Evolutionary conservation across 192 early-diverging fungal genomes (phyloP).

Genomic region (Coemansia sp.): DNA sequence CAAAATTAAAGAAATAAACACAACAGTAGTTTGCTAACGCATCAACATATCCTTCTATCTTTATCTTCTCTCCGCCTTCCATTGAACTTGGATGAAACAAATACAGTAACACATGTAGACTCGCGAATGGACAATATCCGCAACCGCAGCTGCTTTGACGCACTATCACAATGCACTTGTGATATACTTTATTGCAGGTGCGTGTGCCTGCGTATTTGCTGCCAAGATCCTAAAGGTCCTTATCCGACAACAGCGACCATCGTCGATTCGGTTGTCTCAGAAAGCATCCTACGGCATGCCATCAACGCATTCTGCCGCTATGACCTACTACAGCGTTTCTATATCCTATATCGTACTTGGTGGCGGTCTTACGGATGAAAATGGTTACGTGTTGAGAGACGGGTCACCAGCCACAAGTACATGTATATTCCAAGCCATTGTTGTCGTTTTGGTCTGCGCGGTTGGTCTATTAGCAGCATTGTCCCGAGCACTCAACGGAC

Average conservation of each 20-base stretch:
- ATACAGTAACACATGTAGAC: constrained; percentile 16
- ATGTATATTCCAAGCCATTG: background rate
- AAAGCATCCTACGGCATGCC: constrained; percentile 45
- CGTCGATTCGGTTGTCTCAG: background rate
- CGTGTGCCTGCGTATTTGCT: constrained; percentile 12
- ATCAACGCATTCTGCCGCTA: constrained; percentile 40
- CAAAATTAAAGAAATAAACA: background rate
- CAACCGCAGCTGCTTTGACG: constrained; percentile 9
- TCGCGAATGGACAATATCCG: constrained; percentile 32
- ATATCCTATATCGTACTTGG: constrained; percentile 3
- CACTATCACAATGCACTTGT: constrained; percentile 39
- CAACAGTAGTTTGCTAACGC: background rate
- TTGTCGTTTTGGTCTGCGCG: background rate
- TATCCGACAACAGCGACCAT: constrained; percentile 40
- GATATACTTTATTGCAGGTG: constrained; percentile 17
- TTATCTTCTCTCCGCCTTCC: background rate
- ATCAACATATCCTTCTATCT: background rate
- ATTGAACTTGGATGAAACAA: background rate
- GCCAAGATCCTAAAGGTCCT: constrained; percentile 42
- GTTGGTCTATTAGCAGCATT: constrained; percentile 22
- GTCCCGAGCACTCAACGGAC: constrained; percentile 37
- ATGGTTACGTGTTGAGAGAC: background rate
- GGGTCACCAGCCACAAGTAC: background rate
- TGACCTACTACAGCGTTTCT: constrained; percentile 30
- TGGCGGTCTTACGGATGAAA: background rate